These are phyloP conservation scores for Candida argentea DNA, from an alignment of 805 yeast genomes.

Conservation along the genomic window DNA sequence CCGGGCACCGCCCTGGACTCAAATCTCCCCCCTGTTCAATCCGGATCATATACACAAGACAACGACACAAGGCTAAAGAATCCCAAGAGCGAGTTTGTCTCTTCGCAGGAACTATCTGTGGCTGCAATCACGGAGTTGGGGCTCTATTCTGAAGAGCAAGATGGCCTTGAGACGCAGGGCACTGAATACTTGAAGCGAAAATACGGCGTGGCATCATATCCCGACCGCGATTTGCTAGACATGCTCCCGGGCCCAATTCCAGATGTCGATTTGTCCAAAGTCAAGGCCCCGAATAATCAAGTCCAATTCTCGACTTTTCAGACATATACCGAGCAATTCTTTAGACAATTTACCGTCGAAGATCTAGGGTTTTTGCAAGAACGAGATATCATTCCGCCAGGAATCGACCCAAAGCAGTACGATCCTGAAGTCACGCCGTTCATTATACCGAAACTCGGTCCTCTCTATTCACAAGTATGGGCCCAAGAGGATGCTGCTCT, in stretches of 20 bases:
- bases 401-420: constrained; percentile 34
- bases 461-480: constrained; percentile 77
- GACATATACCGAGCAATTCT: constrained; percentile 76
- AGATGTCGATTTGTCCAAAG: constrained; percentile 71
- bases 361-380: constrained; percentile 67
- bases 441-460: constrained; percentile 78
- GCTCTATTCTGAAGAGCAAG: constrained; percentile 48
- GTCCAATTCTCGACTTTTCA: constrained; percentile 86
- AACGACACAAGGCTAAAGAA: constrained; percentile 54
- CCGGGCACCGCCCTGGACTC: constrained; percentile 2
- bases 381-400: constrained; percentile 47
- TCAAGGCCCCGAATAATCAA: constrained; percentile 68
- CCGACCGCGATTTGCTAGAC: constrained; percentile 63
- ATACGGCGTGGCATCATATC: constrained; percentile 87
- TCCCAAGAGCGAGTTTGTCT: constrained; percentile 69
- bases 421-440: constrained; percentile 65
- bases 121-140: constrained; percentile 55
- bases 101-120: constrained; percentile 56
- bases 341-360: constrained; percentile 67
- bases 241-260: constrained; percentile 86
- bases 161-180: constrained; percentile 56
- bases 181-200: constrained; percentile 64
- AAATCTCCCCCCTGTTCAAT: constrained; percentile 35
- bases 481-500: constrained; percentile 59
- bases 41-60: constrained; percentile 35